phyloP scores from a whole-genome alignment of 2,329 filamentous ascomycete genomes.

The Penicillium hordei region DNA sequence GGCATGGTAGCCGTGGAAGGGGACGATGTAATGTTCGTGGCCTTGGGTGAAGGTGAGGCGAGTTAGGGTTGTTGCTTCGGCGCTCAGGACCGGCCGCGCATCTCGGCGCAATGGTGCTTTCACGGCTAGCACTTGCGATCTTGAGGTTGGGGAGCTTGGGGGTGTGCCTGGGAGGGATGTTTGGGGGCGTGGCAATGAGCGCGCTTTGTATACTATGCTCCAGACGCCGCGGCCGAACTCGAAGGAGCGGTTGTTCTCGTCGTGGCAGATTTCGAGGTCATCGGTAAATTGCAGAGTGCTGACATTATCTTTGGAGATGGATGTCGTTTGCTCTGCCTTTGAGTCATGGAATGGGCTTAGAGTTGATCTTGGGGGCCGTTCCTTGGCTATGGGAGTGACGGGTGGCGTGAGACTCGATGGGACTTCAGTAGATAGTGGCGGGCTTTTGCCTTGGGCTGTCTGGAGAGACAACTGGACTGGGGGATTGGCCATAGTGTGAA shows the following conservation, averaged over 20 bases:
- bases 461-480: constrained; percentile 32
- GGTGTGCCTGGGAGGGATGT: constrained; percentile 26
- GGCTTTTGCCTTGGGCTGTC: constrained; percentile 18
- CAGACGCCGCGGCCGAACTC: constrained; percentile 49
- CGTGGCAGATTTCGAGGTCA: constrained; percentile 35
- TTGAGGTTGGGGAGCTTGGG: constrained; percentile 38
- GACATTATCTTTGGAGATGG: constrained; percentile 8
- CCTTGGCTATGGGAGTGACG: constrained; percentile 34
- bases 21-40: constrained; percentile 41
- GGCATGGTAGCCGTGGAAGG: constrained; percentile 47
- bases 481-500: constrained; percentile 7
- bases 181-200: constrained; percentile 18
- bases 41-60: constrained; percentile 36
- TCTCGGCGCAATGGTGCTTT: constrained; percentile 46
- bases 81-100: constrained; percentile 41
- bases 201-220: constrained; percentile 50
- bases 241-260: constrained; percentile 29
- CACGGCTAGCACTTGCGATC: constrained; percentile 42
- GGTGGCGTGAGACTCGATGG: constrained; percentile 36
- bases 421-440: constrained; percentile 10
- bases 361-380: constrained; percentile 11
- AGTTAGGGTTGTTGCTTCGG: constrained; percentile 46
- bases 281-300: constrained; percentile 31
- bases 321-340: not conserved
- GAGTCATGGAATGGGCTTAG: constrained; percentile 8